Evolutionary conservation across 192 early-diverging fungal genomes (phyloP), one percentile per base, ranked within the genome.

Genomic region (Coemansia sp.): DNA sequence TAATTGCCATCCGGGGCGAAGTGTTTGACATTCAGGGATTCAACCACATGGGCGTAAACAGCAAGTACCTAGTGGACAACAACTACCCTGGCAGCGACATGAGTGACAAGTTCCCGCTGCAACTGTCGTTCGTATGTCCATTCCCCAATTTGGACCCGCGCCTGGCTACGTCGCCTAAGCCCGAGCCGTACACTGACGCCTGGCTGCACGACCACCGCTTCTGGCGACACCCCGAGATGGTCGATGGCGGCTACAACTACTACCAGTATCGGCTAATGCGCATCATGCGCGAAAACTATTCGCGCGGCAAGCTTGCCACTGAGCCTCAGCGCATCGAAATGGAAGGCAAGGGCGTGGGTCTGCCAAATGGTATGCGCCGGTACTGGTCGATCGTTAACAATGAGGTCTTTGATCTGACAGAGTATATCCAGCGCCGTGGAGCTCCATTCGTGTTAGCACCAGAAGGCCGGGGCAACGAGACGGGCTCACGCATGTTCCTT

Each of bases 1-100:
- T 85, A 62, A 79, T 89, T 6, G 69, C 89, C 37, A 85, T 95
- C 72, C 91, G 94, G 38, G 93, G 93, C 45, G 89, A 92, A 68
- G 87, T 96, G 50, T 95, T 94, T 85, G 88, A 92, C 64, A 71
- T 96, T 57, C 88, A 87, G 19, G 78, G 85, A 36, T 88, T 92
- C 58, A 80, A 46, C 58, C 85, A 86, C 73, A 70, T 80, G 74
- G 65, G 72, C 58, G 75, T 89, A 11, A 68, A 84, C 69, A 80
- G 65, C 73, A 80, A 73, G 41, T 88, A 71, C 70, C 76, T 71
- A 57, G 61, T 69, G 23, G 68, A 84, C 46, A 81, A 66, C 73
- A 84, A 74, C 73, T 94, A 91, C 67, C 84, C 86, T 19, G 92
- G 92, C 64, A 63, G 27, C 4, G 92, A 94, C 76, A 84, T 87